phyloP scores from a whole-genome alignment of 768 basidiomycete species.

The Termitomyces bulborhizus region DNA sequence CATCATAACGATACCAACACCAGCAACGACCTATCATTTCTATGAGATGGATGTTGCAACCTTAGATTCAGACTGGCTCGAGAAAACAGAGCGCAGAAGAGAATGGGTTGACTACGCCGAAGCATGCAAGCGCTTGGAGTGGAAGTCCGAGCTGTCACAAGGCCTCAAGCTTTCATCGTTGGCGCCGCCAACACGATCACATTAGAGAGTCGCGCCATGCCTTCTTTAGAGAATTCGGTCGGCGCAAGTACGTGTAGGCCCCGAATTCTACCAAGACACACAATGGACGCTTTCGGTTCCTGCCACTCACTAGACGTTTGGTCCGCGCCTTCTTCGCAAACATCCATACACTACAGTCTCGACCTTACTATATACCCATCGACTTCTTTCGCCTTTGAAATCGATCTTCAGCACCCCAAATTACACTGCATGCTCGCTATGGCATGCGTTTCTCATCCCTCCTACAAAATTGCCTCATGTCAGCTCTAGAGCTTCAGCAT shows the following conservation, averaged over 20 bases:
- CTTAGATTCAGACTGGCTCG: conserved; percentile 78
- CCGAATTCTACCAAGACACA: conserved; percentile 7
- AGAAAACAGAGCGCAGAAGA: conserved; percentile 69
- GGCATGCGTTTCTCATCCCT: not conserved
- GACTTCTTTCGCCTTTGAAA: conserved; percentile 9
- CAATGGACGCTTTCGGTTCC: conserved; percentile 9
- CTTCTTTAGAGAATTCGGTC: conserved; percentile 3
- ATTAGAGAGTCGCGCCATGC: conserved; percentile 14
- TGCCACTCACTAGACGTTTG: conserved; percentile 18
- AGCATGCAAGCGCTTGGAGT: conserved; percentile 65
- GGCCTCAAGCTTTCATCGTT: conserved; percentile 68
- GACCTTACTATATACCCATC: conserved; percentile 16
- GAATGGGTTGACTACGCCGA: conserved; percentile 90
- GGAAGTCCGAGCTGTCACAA: conserved; percentile 83
- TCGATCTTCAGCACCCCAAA: conserved; percentile 8
- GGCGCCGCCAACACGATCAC: conserved; percentile 41
- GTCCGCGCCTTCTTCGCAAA: conserved; percentile 18
- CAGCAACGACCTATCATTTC: conserved; percentile 82
- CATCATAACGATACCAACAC: conserved; percentile 75
- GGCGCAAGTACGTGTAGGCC: conserved; percentile 3
- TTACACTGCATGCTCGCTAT: conserved; percentile 1
- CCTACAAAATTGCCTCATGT: conserved; percentile 12
- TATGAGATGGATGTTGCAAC: conserved; percentile 80
- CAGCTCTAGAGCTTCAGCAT: conserved; percentile 12
- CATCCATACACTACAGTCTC: conserved; percentile 22